A percentile compares a stretch with the other conserved stretches of the same genome.
These are phyloP conservation scores for Pyronema domesticum DNA, from an alignment of 495 filamentous ascomycete genomes.

Conservation along the genomic window DNA sequence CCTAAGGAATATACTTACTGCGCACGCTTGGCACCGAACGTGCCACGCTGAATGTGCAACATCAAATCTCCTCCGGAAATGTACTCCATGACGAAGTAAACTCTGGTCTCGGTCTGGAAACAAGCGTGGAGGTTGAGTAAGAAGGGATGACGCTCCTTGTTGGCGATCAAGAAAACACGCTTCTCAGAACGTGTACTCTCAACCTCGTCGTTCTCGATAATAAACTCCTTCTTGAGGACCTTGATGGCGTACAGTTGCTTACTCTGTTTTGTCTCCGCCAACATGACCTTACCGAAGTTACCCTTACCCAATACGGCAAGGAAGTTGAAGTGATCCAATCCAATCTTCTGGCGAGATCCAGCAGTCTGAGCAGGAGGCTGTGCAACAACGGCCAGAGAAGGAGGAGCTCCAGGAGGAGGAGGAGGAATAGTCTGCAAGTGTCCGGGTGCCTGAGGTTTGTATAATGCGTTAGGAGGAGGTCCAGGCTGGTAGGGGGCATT, in stretches of 20 bases:
- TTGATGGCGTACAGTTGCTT: conserved; percentile 96
- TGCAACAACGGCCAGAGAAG: background rate
- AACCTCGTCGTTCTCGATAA: conserved; percentile 99
- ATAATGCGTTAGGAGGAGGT: conserved; percentile 6
- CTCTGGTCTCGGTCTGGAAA: conserved; percentile 96
- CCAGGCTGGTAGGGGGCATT: conserved; percentile 3
- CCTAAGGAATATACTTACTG: conserved; percentile 44
- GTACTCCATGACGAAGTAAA: conserved; percentile 99
- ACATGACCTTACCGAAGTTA: conserved; percentile 99
- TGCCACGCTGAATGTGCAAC: conserved; percentile 93
- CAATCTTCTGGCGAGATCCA: conserved; percentile 47
- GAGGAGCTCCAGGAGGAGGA: background rate
- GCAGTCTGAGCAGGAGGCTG: conserved; percentile 6
- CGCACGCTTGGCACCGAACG: conserved; percentile 87
- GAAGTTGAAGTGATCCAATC: conserved; percentile 98
- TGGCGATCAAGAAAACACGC: conserved; percentile 88
- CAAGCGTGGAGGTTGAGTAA: conserved; percentile 88
- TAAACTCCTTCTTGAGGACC: conserved; percentile 99
- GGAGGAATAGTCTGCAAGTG: conserved; percentile 17
- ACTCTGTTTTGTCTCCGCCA: conserved; percentile 85
- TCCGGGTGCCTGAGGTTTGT: conserved; percentile 15
- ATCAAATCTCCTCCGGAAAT: conserved; percentile 98
- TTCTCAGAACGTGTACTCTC: conserved; percentile 97
- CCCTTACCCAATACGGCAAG: conserved; percentile 95
- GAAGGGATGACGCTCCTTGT: conserved; percentile 96